phyloP scores from a whole-genome alignment of 2,329 filamentous ascomycete genomes.

The Fusarium chaquense region DNA sequence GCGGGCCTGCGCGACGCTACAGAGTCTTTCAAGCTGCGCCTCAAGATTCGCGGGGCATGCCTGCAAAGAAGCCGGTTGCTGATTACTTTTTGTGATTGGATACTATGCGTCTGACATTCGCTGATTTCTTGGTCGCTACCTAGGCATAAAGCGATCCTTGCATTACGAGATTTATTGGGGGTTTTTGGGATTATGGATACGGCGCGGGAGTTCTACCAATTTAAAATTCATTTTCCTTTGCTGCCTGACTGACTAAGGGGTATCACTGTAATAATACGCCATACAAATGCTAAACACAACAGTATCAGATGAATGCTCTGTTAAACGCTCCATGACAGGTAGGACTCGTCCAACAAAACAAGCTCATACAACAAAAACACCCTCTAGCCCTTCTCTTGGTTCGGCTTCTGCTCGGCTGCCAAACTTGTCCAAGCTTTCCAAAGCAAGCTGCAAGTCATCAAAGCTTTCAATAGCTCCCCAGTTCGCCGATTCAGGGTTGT shows the following conservation, averaged over 20 bases:
- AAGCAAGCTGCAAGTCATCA: conserved; percentile 5
- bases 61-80: conserved; percentile 96
- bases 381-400: conserved; percentile 13
- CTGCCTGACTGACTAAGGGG: conserved; percentile 29
- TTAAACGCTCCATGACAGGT: neutral
- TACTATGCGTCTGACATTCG: neutral
- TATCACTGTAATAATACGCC: conserved; percentile 29
- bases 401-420: conserved; percentile 2
- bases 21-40: conserved; percentile 96
- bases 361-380: conserved; percentile 23
- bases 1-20: conserved; percentile 88
- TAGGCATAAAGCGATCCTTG: conserved; percentile 27
- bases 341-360: neutral
- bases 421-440: conserved; percentile 20
- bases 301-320: neutral
- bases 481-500: conserved; percentile 2
- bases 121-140: conserved; percentile 16
- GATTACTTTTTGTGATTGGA: conserved; percentile 87
- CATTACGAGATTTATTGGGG: conserved; percentile 37
- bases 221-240: conserved; percentile 22
- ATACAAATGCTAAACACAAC: conserved; percentile 32
- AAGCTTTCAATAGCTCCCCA: conserved; percentile 32
- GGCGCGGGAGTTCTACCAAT: conserved; percentile 44
- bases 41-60: conserved; percentile 96
- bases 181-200: conserved; percentile 37